Base-by-base conservation (phyloP, 2,329 filamentous ascomycete genomes). In the Calonectria multiphialidica region DNA sequence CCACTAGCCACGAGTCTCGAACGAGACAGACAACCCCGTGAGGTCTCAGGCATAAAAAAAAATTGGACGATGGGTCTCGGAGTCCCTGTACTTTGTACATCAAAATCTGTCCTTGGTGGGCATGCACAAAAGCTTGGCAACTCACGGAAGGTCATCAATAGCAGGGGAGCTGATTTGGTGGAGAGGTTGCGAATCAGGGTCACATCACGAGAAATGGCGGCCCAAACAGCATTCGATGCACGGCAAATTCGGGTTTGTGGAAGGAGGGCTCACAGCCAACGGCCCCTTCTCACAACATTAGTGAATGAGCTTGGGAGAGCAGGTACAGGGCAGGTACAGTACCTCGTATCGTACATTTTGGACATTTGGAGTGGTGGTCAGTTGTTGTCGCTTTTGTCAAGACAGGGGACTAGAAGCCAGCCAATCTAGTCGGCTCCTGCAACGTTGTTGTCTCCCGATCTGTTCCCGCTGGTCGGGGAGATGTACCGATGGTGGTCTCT, bases 111-210 rank as follows among this genome's bases (percentile, higher is more conserved):
- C 61, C 15, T 40, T 59, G 21, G 35, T 59, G 35, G 53, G 53
- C 53, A 57, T 59, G 7, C 21, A 21, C 21, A 21, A 59, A 59
- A 53, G 62, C 62, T 65, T 40, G 62, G 44, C 45, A 68, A 44
- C 23, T 66, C 3, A 30, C 63, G 47, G 70, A 68, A 23, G 47
- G 66, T 33, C 74, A 73, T 66, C 64, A 55, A 75, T 72, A 69
- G 68, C 35, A 65, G 62, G 53, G 73, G 53, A 49, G 68, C 77
- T 72, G 74, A 74, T 78, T 78, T 69, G 73, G 72, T 68, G 67
- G 47, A 67, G 68, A 68, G 67, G 53, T 64, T 66, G 71, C 64
- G 71, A 70, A 53, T 69, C 55, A 70, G 72, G 35, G 53, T 59
- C 53, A n/a, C 53, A 59, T 59, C 33, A 59, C 23, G 66, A 62